Conservation (phyloP, 176 grass and related monocot genomes). For the Musa itinerans region DNA sequence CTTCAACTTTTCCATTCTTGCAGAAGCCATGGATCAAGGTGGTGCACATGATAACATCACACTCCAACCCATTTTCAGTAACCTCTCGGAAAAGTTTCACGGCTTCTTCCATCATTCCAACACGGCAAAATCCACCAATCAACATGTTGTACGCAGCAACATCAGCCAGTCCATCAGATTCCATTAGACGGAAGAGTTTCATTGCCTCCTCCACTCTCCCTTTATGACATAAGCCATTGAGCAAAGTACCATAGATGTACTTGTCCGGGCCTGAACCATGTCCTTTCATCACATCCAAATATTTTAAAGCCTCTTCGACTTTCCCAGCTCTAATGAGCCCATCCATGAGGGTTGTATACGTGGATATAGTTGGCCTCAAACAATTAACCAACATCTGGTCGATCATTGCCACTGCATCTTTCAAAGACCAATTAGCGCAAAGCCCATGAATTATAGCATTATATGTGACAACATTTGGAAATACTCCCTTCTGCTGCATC, state of each 20-base stretch:
- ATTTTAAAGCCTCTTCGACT: background rate
- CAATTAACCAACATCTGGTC: background rate
- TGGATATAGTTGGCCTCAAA: background rate
- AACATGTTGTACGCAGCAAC: conserved; percentile 8
- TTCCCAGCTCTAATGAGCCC: background rate
- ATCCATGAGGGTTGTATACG: background rate
- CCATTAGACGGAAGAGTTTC: background rate
- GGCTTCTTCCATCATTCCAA: conserved; percentile 11
- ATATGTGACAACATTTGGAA: conserved; percentile 9
- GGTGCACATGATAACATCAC: conserved; percentile 6
- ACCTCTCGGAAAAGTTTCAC: conserved; percentile 1
- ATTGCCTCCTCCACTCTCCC: conserved; percentile 7
- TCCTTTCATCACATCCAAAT: conserved; percentile 3
- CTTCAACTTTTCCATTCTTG: conserved; percentile 1
- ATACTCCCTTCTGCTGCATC: conserved; percentile 9
- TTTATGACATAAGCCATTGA: background rate
- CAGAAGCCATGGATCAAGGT: conserved; percentile 16
- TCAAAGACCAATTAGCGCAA: background rate
- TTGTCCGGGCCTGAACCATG: conserved; percentile 1
- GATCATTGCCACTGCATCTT: background rate
- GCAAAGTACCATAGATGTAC: conserved; percentile 3
- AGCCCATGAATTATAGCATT: conserved; percentile 12
- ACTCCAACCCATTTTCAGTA: background rate
- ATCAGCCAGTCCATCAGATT: conserved; percentile 3
- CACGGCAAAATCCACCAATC: conserved; percentile 9